Percentiles rank a stretch among this genome's conserved stretches.
phyloP scores from a whole-genome alignment of 2,329 filamentous ascomycete species.

The Diaporthe vaccinii region DNA sequence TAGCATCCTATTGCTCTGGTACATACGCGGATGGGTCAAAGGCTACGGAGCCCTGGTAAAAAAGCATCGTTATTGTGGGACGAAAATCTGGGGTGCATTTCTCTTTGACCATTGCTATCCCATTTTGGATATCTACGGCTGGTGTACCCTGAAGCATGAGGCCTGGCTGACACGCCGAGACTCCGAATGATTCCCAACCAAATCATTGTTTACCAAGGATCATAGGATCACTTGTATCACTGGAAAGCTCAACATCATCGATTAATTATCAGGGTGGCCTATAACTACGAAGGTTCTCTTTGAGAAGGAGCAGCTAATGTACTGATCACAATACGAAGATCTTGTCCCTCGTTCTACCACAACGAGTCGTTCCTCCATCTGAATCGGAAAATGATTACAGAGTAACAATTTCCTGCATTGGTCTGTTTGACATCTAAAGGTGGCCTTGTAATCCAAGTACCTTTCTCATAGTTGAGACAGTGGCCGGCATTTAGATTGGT shows the following conservation, averaged over 20 bases:
- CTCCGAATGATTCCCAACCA: neutral
- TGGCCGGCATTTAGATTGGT: neutral
- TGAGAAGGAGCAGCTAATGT: neutral
- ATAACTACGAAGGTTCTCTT: too few species aligned
- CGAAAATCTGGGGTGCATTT: conserved; percentile 10
- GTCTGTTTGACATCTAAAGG: too few species aligned
- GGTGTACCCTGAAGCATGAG: neutral
- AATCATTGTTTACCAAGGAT: too few species aligned
- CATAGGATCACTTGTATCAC: too few species aligned
- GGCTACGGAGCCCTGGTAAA: neutral
- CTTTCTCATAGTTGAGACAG: neutral
- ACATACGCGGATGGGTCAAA: neutral
- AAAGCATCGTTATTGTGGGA: neutral
- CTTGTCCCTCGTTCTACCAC: neutral
- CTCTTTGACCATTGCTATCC: conserved; percentile 25
- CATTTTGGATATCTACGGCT: neutral
- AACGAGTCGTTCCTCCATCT: too few species aligned
- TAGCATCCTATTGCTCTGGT: neutral
- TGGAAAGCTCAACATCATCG: too few species aligned
- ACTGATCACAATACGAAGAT: neutral
- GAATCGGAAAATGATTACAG: neutral
- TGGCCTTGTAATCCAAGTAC: neutral
- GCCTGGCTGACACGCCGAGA: neutral
- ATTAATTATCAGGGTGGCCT: neutral
- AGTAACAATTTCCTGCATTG: neutral